Base-by-base conservation (phyloP, 345 rosid species). In the Tarenaya hassleriana region DNA sequence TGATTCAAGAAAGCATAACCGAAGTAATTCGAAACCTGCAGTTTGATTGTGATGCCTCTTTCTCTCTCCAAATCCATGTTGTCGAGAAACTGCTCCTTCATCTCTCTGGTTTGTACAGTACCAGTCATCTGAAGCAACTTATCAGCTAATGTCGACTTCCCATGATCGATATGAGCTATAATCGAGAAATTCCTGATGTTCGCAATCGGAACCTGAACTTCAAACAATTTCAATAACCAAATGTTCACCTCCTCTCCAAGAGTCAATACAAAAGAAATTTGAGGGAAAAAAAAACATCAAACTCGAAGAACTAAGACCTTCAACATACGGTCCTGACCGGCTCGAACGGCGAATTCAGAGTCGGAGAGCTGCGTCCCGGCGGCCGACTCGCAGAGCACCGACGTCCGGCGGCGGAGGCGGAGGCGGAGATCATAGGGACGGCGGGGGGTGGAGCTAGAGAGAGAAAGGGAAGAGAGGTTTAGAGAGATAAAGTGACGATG, bases 51-150 rank as follows among this genome's bases (percentile, higher is more conserved):
- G 52, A 92, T 92, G 84, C 98, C 98, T 46, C 98, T 73, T 66
- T 92, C 96, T 59, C 98, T 77, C 77, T 88, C 98, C 75, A 92
- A 85, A 64, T 92, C 98, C 96, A 92, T 92, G 54, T 79, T 92
- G 73, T 92, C 98, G 35, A 92, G 89, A 64, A 87, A 92, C 79
- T 92, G 98, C 1, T 83, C 95, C 79, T 92, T 84, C 98, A 92
- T 84, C 16, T 92, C 98, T 40, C 98, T 77, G 46, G 69, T 78
- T 73, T 87, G 86, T 2, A 92, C 96, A 27, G 98, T 92, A 37
- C 98, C 98, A 34, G 98, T 92, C 47, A 75, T 65, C 53, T 92
- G 94, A 60, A 92, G 96, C 75, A 92, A 64, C 69, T 92, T 92
- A 73, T 92, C 98, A 0, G 96, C 98, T 66, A 92, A 70, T 14